These are phyloP conservation scores for Aspergillus mulundensis DNA, from an alignment of 495 filamentous ascomycete genomes.

Conservation along the genomic window DNA sequence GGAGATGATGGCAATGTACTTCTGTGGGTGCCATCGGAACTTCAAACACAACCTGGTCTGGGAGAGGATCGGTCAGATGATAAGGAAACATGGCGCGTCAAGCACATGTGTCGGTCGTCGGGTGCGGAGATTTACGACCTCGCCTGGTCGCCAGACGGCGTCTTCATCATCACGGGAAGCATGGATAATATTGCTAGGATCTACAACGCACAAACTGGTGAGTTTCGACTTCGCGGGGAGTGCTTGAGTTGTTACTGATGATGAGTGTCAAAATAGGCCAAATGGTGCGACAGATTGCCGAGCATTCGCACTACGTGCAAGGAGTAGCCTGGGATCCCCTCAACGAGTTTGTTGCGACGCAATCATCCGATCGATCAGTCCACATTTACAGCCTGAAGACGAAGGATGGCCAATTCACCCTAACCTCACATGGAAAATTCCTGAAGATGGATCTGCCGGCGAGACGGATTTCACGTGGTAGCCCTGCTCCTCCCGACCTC, in stretches of 20 bases:
- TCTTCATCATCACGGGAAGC: slow-evolving; percentile 96
- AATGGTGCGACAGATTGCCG: slow-evolving; percentile 92
- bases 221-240: slow-evolving; percentile 17
- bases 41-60: slow-evolving; percentile 57
- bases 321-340: slow-evolving; percentile 97
- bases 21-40: slow-evolving; percentile 87
- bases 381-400: slow-evolving; percentile 96
- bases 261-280: slow-evolving; percentile 52
- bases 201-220: slow-evolving; percentile 92
- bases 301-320: slow-evolving; percentile 98
- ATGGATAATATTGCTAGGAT: slow-evolving; percentile 99
- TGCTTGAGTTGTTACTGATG: background rate
- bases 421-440: slow-evolving; percentile 71
- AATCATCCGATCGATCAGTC: slow-evolving; percentile 95
- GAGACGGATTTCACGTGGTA: slow-evolving; percentile 84
- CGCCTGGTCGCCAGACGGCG: slow-evolving; percentile 94
- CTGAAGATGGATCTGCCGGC: slow-evolving; percentile 88
- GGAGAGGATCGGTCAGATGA: slow-evolving; percentile 86
- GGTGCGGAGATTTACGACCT: slow-evolving; percentile 96
- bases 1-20: slow-evolving; percentile 97
- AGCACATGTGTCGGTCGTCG: slow-evolving; percentile 92
- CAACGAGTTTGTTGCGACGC: slow-evolving; percentile 97
- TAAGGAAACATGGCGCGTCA: slow-evolving; percentile 94
- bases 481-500: slow-evolving; percentile 85
- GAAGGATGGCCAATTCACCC: slow-evolving; percentile 91